phyloP scores from a whole-genome alignment of 495 filamentous ascomycete species.

The Rostrohypoxylon terebratum region DNA sequence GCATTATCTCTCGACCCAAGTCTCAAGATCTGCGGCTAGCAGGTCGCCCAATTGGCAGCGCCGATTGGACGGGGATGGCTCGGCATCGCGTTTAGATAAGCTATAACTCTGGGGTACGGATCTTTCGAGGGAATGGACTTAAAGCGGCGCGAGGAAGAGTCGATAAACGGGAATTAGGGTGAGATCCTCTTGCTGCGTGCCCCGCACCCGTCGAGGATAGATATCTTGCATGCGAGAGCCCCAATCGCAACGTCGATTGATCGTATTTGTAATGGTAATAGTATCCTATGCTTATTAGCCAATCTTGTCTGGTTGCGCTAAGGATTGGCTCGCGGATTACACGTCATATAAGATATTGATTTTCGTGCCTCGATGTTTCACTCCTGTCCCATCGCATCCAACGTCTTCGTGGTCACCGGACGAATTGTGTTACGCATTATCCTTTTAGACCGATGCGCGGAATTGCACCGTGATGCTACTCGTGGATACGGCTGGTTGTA shows the following conservation, averaged over 20 bases:
- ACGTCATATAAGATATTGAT: background rate
- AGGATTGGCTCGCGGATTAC: background rate
- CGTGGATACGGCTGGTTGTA: background rate
- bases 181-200: background rate
- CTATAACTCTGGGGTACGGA: conserved; percentile 32
- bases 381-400: background rate
- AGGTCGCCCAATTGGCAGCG: conserved; percentile 8
- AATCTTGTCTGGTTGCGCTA: background rate
- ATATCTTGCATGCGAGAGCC: background rate
- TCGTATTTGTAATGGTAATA: background rate
- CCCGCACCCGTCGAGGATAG: conserved; percentile 1
- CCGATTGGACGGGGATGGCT: conserved; percentile 42
- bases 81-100: conserved; percentile 40
- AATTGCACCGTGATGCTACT: background rate
- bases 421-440: background rate
- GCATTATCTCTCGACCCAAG: conserved; percentile 34
- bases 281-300: background rate
- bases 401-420: background rate
- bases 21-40: conserved; percentile 29
- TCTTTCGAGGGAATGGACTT: conserved; percentile 7
- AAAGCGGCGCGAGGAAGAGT: conserved; percentile 19
- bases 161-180: background rate
- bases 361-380: background rate
- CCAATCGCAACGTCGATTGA: background rate
- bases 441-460: too few species aligned